phyloP scores from a whole-genome alignment of 768 basidiomycete species.

The Pholiota microspora region DNA sequence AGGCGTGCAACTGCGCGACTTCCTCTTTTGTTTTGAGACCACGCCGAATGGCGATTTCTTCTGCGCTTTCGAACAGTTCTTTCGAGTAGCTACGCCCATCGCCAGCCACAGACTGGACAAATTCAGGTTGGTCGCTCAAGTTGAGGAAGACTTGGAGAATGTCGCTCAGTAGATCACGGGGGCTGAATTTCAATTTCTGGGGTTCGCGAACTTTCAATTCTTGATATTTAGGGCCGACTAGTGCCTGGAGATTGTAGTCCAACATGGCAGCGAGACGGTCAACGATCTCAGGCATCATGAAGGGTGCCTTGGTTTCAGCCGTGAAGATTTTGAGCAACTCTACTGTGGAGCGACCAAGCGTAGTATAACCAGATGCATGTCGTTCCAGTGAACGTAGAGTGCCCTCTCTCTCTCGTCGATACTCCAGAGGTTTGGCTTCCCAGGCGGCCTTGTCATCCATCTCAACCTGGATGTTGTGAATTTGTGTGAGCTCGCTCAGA shows the following conservation, averaged over 20 bases:
- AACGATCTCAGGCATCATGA: constrained; percentile 96
- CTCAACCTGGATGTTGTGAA: constrained; percentile 81
- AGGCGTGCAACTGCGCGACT: constrained; percentile 62
- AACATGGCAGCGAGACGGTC: constrained; percentile 95
- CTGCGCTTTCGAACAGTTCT: constrained; percentile 79
- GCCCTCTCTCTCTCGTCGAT: constrained; percentile 82
- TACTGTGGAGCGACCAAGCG: constrained; percentile 86
- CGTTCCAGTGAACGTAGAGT: constrained; percentile 79
- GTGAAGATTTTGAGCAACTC: constrained; percentile 90
- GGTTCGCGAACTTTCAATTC: constrained; percentile 83
- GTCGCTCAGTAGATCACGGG: constrained; percentile 77
- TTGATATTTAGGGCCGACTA: constrained; percentile 86
- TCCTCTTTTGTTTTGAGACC: constrained; percentile 76
- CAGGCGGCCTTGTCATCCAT: constrained; percentile 78
- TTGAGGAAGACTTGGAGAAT: constrained; percentile 91
- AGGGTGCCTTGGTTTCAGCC: constrained; percentile 86
- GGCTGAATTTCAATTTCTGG: constrained; percentile 88
- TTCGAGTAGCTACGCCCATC: constrained; percentile 91
- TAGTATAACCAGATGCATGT: constrained; percentile 82
- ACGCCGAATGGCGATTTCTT: constrained; percentile 57
- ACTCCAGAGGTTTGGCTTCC: constrained; percentile 59
- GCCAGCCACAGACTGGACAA: constrained; percentile 84
- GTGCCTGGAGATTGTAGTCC: constrained; percentile 87
- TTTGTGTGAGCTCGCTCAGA: constrained; percentile 82
- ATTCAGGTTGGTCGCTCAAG: constrained; percentile 74